Evolutionary conservation across 768 basidiomycete genomes (phyloP).

Genomic region (Auricularia sp.): DNA sequence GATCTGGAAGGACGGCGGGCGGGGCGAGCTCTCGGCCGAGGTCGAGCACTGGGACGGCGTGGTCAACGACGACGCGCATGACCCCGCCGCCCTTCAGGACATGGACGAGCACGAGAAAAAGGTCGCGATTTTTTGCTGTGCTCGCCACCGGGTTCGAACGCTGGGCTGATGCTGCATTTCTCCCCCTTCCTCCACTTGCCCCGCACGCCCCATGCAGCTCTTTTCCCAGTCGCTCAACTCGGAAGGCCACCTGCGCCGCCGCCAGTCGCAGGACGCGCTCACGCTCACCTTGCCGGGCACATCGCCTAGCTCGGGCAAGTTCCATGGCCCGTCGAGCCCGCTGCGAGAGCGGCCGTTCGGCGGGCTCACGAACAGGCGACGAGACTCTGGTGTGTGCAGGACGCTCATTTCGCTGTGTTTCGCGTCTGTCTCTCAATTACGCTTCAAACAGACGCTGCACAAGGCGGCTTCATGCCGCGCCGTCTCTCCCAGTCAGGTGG

Average conservation of each 20-base stretch:
- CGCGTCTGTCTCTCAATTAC: too few species aligned
- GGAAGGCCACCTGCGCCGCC: slow-evolving; percentile 57
- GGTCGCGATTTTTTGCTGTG: slow-evolving; percentile 33
- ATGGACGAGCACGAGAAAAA: slow-evolving; percentile 79
- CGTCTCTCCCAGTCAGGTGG: neutral
- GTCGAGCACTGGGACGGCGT: slow-evolving; percentile 87
- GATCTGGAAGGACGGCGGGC: slow-evolving; percentile 74
- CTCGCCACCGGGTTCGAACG: neutral
- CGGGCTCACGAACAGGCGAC: slow-evolving; percentile 41
- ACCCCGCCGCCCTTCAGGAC: slow-evolving; percentile 70
- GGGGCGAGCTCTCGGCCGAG: slow-evolving; percentile 66
- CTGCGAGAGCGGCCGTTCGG: slow-evolving; percentile 55
- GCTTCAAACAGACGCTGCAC: neutral
- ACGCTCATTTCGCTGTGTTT: neutral
- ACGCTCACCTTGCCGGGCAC: neutral
- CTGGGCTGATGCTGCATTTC: neutral
- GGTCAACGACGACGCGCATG: slow-evolving; percentile 60
- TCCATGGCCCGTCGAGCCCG: slow-evolving; percentile 39
- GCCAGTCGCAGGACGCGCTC: slow-evolving; percentile 56
- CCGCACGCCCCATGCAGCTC: slow-evolving; percentile 37
- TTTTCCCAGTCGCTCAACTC: slow-evolving; percentile 78
- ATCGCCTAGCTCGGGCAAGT: slow-evolving; percentile 24
- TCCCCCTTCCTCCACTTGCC: neutral
- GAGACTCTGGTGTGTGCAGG: slow-evolving; percentile 1
- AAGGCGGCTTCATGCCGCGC: neutral